These are phyloP conservation scores for Teunomyces lycoperdinae DNA, from an alignment of 805 yeast genomes.

Conservation along the genomic window DNA sequence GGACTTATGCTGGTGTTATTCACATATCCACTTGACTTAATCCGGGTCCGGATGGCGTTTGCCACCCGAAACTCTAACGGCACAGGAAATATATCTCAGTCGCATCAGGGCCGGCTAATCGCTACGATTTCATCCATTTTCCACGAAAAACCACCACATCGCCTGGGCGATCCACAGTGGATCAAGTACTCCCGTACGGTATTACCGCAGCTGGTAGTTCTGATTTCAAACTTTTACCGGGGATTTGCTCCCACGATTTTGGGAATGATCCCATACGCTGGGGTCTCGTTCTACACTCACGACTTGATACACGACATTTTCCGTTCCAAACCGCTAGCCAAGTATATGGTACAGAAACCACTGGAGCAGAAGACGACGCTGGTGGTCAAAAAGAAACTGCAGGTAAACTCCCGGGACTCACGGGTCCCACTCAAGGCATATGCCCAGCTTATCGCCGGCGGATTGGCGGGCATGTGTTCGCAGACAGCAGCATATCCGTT, in stretches of 20 bases:
- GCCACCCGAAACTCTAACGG: slow-evolving; percentile 49
- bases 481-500: slow-evolving; percentile 97
- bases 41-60: slow-evolving; percentile 89
- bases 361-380: slow-evolving; percentile 4
- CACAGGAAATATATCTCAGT: background rate
- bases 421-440: slow-evolving; percentile 75
- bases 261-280: slow-evolving; percentile 98
- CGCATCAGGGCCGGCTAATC: slow-evolving; percentile 23
- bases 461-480: slow-evolving; percentile 90
- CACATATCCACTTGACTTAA: slow-evolving; percentile 89
- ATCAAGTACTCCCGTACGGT: slow-evolving; percentile 31
- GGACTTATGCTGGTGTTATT: slow-evolving; percentile 84
- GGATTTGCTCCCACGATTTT: slow-evolving; percentile 92
- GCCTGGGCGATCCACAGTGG: slow-evolving; percentile 35
- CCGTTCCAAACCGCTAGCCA: slow-evolving; percentile 54
- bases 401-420: slow-evolving; percentile 32
- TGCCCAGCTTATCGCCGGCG: slow-evolving; percentile 95
- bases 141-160: slow-evolving; percentile 36
- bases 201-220: slow-evolving; percentile 29
- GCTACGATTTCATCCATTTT: slow-evolving; percentile 32
- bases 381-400: slow-evolving; percentile 10
- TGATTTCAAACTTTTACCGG: slow-evolving; percentile 74
- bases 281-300: slow-evolving; percentile 93
- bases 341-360: slow-evolving; percentile 43
- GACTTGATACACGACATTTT: slow-evolving; percentile 86